Percentiles rank a stretch among this genome's conserved stretches.
Conservation (phyloP, 1,139 yeast genomes). For the Scheffersomyces parashehatae region DNA sequence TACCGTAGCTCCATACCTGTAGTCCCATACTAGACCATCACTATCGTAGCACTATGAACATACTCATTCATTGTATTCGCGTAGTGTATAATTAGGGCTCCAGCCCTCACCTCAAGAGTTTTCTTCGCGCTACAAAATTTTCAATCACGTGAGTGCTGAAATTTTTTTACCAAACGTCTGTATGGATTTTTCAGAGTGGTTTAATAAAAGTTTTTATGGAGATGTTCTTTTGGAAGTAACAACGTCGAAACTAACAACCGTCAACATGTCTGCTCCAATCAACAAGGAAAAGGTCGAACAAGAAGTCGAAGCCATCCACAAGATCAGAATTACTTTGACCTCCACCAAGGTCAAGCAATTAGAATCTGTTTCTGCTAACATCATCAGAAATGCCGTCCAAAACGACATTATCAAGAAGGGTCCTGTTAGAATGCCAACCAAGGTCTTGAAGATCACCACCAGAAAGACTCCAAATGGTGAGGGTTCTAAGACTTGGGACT, state of each 20-base stretch:
- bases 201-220: no score
- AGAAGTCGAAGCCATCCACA: conserved; percentile 79
- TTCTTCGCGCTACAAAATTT: no score
- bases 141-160: no score
- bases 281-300: conserved; percentile 81
- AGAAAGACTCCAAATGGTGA: conserved; percentile 99
- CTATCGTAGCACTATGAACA: no score
- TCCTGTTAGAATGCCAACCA: conserved; percentile 99
- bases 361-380: conserved; percentile 89
- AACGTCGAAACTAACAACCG: conserved; percentile 46
- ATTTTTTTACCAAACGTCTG: background rate
- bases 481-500: conserved; percentile 99
- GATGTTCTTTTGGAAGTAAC: conserved; percentile 13
- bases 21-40: no score
- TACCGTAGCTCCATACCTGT: no score
- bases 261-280: conserved; percentile 69
- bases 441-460: conserved; percentile 97
- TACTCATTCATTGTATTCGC: no score
- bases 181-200: conserved; percentile 10
- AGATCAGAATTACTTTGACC: conserved; percentile 98
- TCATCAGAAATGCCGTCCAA: conserved; percentile 84
- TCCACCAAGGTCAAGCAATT: conserved; percentile 98
- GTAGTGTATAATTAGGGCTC: conserved; percentile 7
- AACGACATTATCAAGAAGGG: conserved; percentile 89
- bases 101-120: conserved; percentile 6